Evolutionary conservation across 2,329 filamentous ascomycete genomes (phyloP), one percentile per base, ranked within the genome.

Genomic region (Neospermospora avenae): DNA sequence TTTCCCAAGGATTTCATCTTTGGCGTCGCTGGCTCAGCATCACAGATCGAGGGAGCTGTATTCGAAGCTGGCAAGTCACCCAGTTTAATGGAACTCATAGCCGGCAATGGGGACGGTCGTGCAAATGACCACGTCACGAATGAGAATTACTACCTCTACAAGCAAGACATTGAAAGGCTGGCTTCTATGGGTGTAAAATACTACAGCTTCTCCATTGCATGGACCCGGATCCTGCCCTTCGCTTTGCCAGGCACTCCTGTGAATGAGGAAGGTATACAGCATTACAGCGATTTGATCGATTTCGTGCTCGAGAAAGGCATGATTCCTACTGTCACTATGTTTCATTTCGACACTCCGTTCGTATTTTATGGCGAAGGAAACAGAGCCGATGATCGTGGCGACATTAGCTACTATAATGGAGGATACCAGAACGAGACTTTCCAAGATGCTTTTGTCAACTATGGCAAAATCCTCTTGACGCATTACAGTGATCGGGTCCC

Each of bases 111-210:
- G 18, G 31, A 44, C 39, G 18, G 45, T 20, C 22, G 28, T 6
- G 35, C 49, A 2, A 55, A 59, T 28, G 18, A 41, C 22, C 44
- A 72, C 78, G 6, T 76, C 77, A 2, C 79, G 78, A 57, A 63
- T 65, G 77, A 81, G 71, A 76, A 81, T 58, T 83, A 83, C 66
- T 83, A 80, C 60, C 71, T 80, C 14, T 83, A 83, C 67, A 82
- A 82, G 68, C 80, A 82, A 67, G 79, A 83, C 39, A 82, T 83
- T 22, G 78, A 77, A 61, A 74, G 80, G 0, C 72, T 82, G 3
- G 80, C 80, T 1, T 72, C 79, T 1, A 78, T 83, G 70, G 81
- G 81, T 0, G 74, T 80, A 13, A 75, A 76, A 46, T 78, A 81
- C 53, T 83, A 81, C 68, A 75, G 76, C 1, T 82, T 82, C 62